Evolutionary conservation across 1,139 yeast genomes (phyloP), one percentile per base, ranked within the genome.

Genomic region (Meyerozyma elateridarum): DNA sequence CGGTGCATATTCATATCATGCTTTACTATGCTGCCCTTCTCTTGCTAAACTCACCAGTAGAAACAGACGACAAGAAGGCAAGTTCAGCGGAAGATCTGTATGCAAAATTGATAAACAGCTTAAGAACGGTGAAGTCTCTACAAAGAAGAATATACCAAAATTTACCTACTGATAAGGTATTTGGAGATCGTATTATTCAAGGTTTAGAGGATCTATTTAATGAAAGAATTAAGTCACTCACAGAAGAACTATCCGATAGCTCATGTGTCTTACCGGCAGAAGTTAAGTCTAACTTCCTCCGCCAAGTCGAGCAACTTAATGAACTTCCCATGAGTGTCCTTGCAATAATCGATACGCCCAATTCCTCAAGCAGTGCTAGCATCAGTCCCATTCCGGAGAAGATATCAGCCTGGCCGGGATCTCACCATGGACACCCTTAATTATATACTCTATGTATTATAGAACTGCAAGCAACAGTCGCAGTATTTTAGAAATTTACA

Each of bases 1-100:
- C 88, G 0, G 75, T 79, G 9, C 87, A 80, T 49, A 76, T 80
- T 24, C 85, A 79, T 46, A 70, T 80, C 32, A 79, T 80, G 85
- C 56, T 79, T 13, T 79, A 79, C 46, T 79, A 79, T 46, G 83
- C 87, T 0, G 80, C 82, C 0, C 54, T 79, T 34, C 51, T 79
- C 21, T 53, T 79, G 7, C 56, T 79, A 19, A 71, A 72, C 40
- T 76, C 79, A 3, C 75, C 74, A 0, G 28, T 49, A 9, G 52
- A 52, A 25, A 52, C 56, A 4, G 52, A 43, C 32, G 43, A 44
- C 37, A 48, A 36, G 33, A 34, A 45, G 5, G 37, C 44, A 21
- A 33, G 36, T 31, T 40, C 46, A 29, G 39, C 50, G 5, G 42
- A 42, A 16, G 45, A 44, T 0, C 46, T 51, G 28, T 53, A 48